Evolutionary conservation across 2,329 filamentous ascomycete species (phyloP).

Genomic region (Cyphellophora attinorum): DNA sequence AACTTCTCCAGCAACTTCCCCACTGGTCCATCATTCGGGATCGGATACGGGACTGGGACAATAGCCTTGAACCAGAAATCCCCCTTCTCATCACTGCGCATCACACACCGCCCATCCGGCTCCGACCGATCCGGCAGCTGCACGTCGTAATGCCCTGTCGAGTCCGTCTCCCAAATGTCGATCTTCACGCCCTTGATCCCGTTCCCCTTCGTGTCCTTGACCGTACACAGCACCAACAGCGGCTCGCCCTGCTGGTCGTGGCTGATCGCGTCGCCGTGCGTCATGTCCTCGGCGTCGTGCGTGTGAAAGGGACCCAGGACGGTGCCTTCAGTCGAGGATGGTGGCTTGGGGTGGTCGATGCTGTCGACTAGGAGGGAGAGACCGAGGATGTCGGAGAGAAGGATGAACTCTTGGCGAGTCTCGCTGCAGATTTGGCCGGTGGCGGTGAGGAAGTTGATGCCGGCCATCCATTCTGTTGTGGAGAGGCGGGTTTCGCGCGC

Average conservation of each 20-base stretch:
- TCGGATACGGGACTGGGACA: conserved; percentile 75
- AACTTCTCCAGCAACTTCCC: conserved; percentile 58
- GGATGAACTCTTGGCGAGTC: conserved; percentile 59
- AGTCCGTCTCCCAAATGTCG: conserved; percentile 80
- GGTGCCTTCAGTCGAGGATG: conserved; percentile 62
- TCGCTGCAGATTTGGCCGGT: conserved; percentile 66
- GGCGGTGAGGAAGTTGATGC: conserved; percentile 59
- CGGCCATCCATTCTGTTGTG: conserved; percentile 69
- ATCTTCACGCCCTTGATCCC: conserved; percentile 60
- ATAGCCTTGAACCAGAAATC: conserved; percentile 79
- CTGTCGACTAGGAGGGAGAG: conserved; percentile 71
- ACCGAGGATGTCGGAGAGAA: conserved; percentile 70
- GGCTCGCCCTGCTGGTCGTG: conserved; percentile 61
- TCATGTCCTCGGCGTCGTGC: conserved; percentile 54
- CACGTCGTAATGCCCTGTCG: conserved; percentile 71
- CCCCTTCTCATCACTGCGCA: conserved; percentile 61
- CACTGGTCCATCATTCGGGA: conserved; percentile 60
- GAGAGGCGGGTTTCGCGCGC: conserved; percentile 68
- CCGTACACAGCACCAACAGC: conserved; percentile 62
- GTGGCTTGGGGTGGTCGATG: conserved; percentile 74
- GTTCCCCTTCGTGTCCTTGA: conserved; percentile 54
- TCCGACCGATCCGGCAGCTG: conserved; percentile 56
- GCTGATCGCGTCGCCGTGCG: conserved; percentile 53
- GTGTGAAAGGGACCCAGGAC: conserved; percentile 78
- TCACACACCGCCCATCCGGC: conserved; percentile 64